Evolutionary conservation across 768 basidiomycete species (phyloP), one percentile per base, ranked within the genome.

Genomic region (Macrolepiota dolichaula): DNA sequence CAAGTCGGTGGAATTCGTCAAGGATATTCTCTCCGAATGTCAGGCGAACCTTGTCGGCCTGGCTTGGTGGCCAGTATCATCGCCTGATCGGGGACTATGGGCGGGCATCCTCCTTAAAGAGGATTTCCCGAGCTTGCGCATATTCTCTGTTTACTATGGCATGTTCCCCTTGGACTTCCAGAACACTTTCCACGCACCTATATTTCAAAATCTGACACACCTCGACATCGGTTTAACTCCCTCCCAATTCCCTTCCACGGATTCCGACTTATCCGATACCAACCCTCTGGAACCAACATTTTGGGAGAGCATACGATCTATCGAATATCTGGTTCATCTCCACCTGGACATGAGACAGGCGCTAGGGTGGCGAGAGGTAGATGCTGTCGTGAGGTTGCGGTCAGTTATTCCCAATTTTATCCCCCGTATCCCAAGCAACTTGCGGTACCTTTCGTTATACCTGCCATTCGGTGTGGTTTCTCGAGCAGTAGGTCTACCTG

Each of bases 141-240:
- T 27, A 29, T 36, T 59, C 6, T 59, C 49, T 10, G 22, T 51
- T 13, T 51, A 40, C 49, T 29, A 4, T 25, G 50, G 37, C 24
- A 37, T 42, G 4, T 59, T 59, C 25, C 35, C 57, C 27, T 27
- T n/a, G 17, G 24, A 59, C 17, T 22, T n/a, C 22, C 22, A 19
- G 19, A 19, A 6, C 38, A 15, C 24, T 10, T 59, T 52, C 13
- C 22, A 4, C 13, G 5, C 50, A 17, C 38, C 38, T 27, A 35
- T 52, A 29, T 52, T 59, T 37, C 57, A 44, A 27, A 51, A 51
- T 38, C 36, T 59, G 25, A 59, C 49, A 2, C 50, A 59, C 49
- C 47, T 59, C 25, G 50, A 59, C 27, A 51, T 59, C n/a, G 49
- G 5, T 12, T 4, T 47, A n/a, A 9, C 27, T 29, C 42, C 4